phyloP scores from a whole-genome alignment of 2,329 filamentous ascomycete genomes.

The Ophiostoma sp. region DNA sequence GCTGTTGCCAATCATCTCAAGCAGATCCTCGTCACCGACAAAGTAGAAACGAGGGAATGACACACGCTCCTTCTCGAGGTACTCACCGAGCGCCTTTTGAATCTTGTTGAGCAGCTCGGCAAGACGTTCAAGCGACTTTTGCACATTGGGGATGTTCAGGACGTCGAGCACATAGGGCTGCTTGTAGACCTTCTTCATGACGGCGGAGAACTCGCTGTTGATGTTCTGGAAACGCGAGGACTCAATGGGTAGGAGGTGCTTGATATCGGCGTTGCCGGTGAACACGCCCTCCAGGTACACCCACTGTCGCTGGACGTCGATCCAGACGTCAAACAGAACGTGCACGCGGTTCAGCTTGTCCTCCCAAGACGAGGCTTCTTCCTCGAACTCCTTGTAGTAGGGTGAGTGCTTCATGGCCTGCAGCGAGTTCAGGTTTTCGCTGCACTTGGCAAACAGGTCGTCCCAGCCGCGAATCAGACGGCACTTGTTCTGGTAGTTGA shows the following conservation, averaged over 20 bases:
- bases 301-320: constrained; percentile 99
- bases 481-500: constrained; percentile 97
- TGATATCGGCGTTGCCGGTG: constrained; percentile 97
- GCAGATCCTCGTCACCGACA: constrained; percentile 93
- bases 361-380: constrained; percentile 94
- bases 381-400: constrained; percentile 99
- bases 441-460: constrained; percentile 96
- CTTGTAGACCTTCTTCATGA: constrained; percentile 99
- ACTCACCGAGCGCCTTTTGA: constrained; percentile 96
- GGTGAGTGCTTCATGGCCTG: constrained; percentile 99
- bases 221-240: constrained; percentile 98
- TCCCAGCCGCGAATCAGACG: constrained; percentile 97
- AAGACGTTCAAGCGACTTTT: constrained; percentile 90
- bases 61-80: constrained; percentile 93
- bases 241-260: constrained; percentile 92
- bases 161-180: constrained; percentile 94
- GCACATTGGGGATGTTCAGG: constrained; percentile 88
- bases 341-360: constrained; percentile 97
- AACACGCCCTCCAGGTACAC: constrained; percentile 99
- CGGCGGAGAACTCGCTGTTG: constrained; percentile 96
- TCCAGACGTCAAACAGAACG: constrained; percentile 98
- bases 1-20: constrained; percentile 99
- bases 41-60: constrained; percentile 99
- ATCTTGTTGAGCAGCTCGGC: constrained; percentile 99
- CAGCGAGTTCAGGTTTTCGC: constrained; percentile 93